These are phyloP conservation scores for Aspergillus sp. DNA, from an alignment of 2,329 filamentous ascomycete genomes.

Conservation along the genomic window DNA sequence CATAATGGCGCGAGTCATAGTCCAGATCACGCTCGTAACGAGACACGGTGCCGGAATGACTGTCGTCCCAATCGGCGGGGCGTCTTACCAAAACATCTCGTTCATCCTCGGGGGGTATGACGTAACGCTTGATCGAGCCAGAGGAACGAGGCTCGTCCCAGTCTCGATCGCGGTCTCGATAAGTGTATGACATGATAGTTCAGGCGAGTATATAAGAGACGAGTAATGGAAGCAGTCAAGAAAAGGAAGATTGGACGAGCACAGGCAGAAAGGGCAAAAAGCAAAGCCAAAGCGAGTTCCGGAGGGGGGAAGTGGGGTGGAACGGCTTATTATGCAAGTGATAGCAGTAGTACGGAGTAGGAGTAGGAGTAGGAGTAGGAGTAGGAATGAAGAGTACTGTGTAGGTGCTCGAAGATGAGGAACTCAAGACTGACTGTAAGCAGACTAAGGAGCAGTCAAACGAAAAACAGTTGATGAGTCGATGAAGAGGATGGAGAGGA, in stretches of 20 bases:
- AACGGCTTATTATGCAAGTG: neutral
- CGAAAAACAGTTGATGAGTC: neutral
- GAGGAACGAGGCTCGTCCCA: constrained; percentile 37
- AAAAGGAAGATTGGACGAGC: constrained; percentile 2
- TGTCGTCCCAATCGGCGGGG: constrained; percentile 39
- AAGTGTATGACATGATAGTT: constrained; percentile 24
- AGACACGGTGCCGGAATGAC: constrained; percentile 21
- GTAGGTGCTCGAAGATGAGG: too few relatives aligned
- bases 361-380: constrained; percentile 1
- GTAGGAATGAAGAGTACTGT: constrained; percentile 1
- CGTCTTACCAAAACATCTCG: constrained; percentile 39
- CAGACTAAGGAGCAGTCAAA: constrained; percentile 1
- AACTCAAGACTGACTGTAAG: too few relatives aligned
- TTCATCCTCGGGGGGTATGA: constrained; percentile 37
- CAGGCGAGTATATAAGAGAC: too few relatives aligned
- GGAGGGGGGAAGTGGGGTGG: constrained; percentile 2
- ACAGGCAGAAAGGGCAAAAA: constrained; percentile 2
- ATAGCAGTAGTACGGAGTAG: too few relatives aligned
- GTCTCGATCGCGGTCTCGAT: constrained; percentile 32
- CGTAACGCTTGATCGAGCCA: constrained; percentile 51
- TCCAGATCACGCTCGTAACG: constrained; percentile 43
- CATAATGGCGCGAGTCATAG: constrained; percentile 37
- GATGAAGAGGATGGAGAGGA: neutral
- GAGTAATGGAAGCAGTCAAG: too few relatives aligned
- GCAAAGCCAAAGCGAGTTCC: neutral